Evolutionary conservation across 495 filamentous ascomycete genomes (phyloP).

Genomic region (Tuber indicum): DNA sequence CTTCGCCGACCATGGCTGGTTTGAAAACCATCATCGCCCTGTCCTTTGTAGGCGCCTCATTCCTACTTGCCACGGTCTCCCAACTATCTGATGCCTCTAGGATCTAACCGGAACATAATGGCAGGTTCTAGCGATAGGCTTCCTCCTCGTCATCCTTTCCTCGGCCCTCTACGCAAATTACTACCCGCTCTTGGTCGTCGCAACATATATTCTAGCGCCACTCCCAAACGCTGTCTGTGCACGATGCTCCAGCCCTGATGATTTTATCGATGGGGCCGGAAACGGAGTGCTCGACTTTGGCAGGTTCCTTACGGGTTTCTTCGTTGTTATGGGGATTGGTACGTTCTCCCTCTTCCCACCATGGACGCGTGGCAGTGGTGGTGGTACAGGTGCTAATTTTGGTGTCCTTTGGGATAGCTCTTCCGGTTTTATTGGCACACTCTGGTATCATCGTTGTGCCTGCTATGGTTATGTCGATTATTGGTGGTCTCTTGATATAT

Average conservation of each 20-base stretch:
- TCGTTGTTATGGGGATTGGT: constrained; percentile 99
- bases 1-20: constrained; percentile 65
- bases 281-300: constrained; percentile 83
- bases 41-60: constrained; percentile 66
- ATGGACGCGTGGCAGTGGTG: background rate
- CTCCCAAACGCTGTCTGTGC: constrained; percentile 93
- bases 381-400: background rate
- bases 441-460: constrained; percentile 66
- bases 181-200: constrained; percentile 88
- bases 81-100: background rate
- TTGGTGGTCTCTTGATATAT: constrained; percentile 90
- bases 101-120: background rate
- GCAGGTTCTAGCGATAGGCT: constrained; percentile 91
- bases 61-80: background rate
- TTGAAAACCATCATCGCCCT: constrained; percentile 98
- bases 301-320: constrained; percentile 86
- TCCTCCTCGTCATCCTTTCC: constrained; percentile 97
- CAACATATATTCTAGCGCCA: constrained; percentile 87
- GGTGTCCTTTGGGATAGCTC: constrained; percentile 50
- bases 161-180: constrained; percentile 85
- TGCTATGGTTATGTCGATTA: constrained; percentile 93
- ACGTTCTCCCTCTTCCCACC: constrained; percentile 43
- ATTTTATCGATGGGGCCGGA: constrained; percentile 74
- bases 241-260: constrained; percentile 84
- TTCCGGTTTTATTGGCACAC: constrained; percentile 87